Evolutionary conservation across 352 stramenopile species (phyloP).

Genomic region (Globisporangium emineosum): DNA sequence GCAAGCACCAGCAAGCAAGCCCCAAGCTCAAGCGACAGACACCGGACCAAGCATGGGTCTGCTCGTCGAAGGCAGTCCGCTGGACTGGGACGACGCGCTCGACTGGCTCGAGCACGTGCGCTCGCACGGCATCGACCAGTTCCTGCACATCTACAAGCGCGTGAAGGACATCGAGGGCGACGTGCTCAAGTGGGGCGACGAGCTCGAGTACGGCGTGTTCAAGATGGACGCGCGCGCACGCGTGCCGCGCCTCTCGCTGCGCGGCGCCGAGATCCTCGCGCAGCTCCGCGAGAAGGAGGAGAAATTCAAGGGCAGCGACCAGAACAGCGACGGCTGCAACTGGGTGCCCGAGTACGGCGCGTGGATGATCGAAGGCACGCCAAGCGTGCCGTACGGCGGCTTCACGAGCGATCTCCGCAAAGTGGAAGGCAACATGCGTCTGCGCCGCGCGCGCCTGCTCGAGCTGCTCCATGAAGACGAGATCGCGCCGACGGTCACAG

Average conservation of each 20-base stretch:
- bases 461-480: slow-evolving; percentile 93
- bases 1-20: neutral
- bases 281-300: slow-evolving; percentile 91
- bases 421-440: slow-evolving; percentile 98
- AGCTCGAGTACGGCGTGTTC: slow-evolving; percentile 99
- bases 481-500: slow-evolving; percentile 95
- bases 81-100: slow-evolving; percentile 95
- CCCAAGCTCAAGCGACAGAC: neutral
- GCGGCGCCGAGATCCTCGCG: slow-evolving; percentile 93
- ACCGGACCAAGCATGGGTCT: slow-evolving; percentile 50
- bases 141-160: slow-evolving; percentile 95
- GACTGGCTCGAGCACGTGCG: slow-evolving; percentile 95
- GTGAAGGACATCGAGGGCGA: slow-evolving; percentile 95
- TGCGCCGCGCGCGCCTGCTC: slow-evolving; percentile 93
- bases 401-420: slow-evolving; percentile 94
- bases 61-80: slow-evolving; percentile 91
- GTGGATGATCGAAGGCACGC: slow-evolving; percentile 99
- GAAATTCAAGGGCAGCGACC: slow-evolving; percentile 27
- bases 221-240: slow-evolving; percentile 87
- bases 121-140: slow-evolving; percentile 95
- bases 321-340: slow-evolving; percentile 89
- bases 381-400: slow-evolving; percentile 91
- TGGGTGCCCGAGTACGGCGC: slow-evolving; percentile 99
- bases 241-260: slow-evolving; percentile 88
- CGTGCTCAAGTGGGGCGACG: slow-evolving; percentile 97